Evolutionary conservation across 176 grass and related monocot species (phyloP).

Genomic region (Areca catechu): DNA sequence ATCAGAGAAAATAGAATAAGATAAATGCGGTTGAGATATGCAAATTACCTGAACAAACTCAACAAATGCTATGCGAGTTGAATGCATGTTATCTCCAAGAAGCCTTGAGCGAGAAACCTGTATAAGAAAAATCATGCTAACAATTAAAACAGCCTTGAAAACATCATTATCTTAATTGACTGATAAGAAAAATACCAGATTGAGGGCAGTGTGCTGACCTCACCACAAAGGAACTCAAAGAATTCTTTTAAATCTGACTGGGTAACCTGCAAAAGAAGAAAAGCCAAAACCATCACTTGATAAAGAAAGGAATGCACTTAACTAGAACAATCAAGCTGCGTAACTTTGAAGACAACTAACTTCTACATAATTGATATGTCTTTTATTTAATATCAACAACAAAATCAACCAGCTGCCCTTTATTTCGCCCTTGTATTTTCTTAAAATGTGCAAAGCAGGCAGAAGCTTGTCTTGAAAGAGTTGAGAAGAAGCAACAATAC

Average conservation of each 20-base stretch:
- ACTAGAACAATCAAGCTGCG: too few species aligned
- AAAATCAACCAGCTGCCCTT: too few species aligned
- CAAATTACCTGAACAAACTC: constrained; percentile 73
- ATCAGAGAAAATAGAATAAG: too few species aligned
- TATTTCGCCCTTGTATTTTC: too few species aligned
- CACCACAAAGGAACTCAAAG: constrained; percentile 64
- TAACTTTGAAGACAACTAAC: too few species aligned
- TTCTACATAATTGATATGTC: too few species aligned
- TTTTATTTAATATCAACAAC: too few species aligned
- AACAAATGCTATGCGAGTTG: constrained; percentile 90
- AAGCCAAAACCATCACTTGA: constrained; percentile 10
- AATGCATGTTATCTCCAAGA: constrained; percentile 86
- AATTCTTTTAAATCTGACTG: constrained; percentile 81
- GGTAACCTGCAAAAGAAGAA: constrained; percentile 44
- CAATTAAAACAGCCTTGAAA: constrained; percentile 8
- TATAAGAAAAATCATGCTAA: background rate
- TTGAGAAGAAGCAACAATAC: constrained; percentile 22
- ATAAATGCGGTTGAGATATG: too few species aligned
- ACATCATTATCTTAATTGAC: background rate
- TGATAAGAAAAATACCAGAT: background rate
- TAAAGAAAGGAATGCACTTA: too few species aligned
- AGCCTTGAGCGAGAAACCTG: constrained; percentile 91
- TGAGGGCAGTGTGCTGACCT: constrained; percentile 27
- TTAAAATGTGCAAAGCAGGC: too few species aligned
- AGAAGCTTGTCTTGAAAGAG: too few species aligned